Evolutionary conservation across 2,329 filamentous ascomycete species (phyloP).

Genomic region (Trichoderma hamatum): DNA sequence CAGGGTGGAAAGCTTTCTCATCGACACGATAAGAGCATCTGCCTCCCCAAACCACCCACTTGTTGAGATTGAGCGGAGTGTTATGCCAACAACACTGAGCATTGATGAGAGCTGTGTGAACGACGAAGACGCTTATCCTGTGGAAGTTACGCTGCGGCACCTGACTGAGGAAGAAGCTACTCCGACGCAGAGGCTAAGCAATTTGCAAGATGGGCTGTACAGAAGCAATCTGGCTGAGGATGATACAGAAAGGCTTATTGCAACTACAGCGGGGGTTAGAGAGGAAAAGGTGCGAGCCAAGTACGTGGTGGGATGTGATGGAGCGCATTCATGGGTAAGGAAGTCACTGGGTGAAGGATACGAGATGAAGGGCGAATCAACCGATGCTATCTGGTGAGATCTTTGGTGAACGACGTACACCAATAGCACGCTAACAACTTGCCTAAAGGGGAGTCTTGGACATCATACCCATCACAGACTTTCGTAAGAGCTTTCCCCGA

Average conservation of each 20-base stretch:
- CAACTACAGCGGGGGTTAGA: conserved; percentile 31
- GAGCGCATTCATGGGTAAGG: conserved; percentile 68
- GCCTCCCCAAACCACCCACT: conserved; percentile 42
- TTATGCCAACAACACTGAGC: conserved; percentile 58
- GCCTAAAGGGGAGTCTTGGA: conserved; percentile 47
- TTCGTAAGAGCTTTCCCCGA: conserved; percentile 42
- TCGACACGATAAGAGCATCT: conserved; percentile 61
- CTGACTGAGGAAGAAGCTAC: conserved; percentile 61
- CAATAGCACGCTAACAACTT: background rate
- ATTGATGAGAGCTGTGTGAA: conserved; percentile 56
- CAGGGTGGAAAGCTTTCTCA: conserved; percentile 67
- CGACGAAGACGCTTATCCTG: conserved; percentile 58
- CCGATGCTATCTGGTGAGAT: conserved; percentile 51
- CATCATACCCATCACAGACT: conserved; percentile 50
- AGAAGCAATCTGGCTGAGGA: conserved; percentile 60
- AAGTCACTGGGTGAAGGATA: conserved; percentile 55
- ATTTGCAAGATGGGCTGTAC: conserved; percentile 57
- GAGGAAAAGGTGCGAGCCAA: conserved; percentile 45
- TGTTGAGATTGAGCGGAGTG: conserved; percentile 61
- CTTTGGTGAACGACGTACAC: background rate
- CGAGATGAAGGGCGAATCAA: conserved; percentile 58
- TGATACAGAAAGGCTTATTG: conserved; percentile 58
- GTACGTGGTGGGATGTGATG: conserved; percentile 70
- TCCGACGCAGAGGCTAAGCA: conserved; percentile 42
- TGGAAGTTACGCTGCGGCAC: conserved; percentile 61